A percentile compares a stretch with the other conserved stretches of the same genome.
These are phyloP conservation scores for Oryza coarctata DNA, from an alignment of 176 grass and related monocot genomes.

Conservation along the genomic window DNA sequence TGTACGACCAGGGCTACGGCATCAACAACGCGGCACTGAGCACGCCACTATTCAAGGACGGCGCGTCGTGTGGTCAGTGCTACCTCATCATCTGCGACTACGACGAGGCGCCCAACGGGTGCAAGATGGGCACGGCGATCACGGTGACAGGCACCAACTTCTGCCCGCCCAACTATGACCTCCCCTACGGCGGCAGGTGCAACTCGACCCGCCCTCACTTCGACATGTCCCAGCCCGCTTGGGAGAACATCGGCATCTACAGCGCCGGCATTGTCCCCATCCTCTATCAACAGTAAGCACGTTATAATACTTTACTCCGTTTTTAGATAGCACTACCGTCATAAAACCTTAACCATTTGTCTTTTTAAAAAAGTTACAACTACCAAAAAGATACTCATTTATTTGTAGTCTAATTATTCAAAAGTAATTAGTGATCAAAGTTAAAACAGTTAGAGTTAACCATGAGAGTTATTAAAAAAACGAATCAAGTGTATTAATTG, in stretches of 20 bases:
- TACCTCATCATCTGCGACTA: conserved; percentile 42
- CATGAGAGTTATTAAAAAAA: too few species aligned
- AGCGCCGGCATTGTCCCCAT: conserved; percentile 44
- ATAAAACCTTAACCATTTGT: too few species aligned
- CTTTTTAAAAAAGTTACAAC: too few species aligned
- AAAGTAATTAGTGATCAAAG: too few species aligned
- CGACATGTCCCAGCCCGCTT: conserved; percentile 56
- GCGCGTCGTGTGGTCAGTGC: conserved; percentile 58
- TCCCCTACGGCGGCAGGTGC: conserved; percentile 52
- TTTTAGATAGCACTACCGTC: too few species aligned
- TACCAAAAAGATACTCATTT: too few species aligned
- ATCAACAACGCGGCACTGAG: conserved; percentile 47
- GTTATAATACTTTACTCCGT: too few species aligned
- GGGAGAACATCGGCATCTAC: conserved; percentile 36
- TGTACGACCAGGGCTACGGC: conserved; percentile 53
- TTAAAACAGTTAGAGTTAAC: too few species aligned
- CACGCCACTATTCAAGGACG: conserved; percentile 49
- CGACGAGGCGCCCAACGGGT: background rate
- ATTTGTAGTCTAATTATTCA: too few species aligned
- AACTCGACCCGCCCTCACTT: conserved; percentile 41
- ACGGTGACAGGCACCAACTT: conserved; percentile 46
- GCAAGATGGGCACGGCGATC: conserved; percentile 20
- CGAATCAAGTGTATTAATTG: too few species aligned
- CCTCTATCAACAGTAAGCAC: conserved; percentile 38
- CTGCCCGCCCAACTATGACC: conserved; percentile 46